Evolutionary conservation across 371 early-diverging fungal species (phyloP), one percentile per base, ranked within the genome.

Genomic region (Circinella minor): DNA sequence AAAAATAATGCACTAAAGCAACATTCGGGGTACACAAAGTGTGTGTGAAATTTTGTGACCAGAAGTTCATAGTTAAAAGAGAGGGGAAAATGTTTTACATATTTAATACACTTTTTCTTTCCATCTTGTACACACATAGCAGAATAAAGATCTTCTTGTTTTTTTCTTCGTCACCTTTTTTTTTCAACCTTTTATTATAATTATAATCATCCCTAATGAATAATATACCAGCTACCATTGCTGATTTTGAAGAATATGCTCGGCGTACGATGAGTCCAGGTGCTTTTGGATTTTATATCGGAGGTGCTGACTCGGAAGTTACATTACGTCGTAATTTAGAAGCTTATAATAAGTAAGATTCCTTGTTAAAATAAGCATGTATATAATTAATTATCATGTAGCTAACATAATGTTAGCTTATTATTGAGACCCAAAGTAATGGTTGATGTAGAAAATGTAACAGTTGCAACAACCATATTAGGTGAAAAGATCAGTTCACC

Each of bases 361-460:
- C 6, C 9, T 43, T 6, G 11, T 43, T 9, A 43, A 9, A 39
- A 9, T 43, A 6, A 9, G 11, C 54, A 6, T 15, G 20, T 54
- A 54, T n/a, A 13, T 54, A 13, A 13, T 18, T 15, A 54, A 0
- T 0, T 54, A n/a, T 13, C 2, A 54, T 18, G 15, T 54, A 54
- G 0, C 54, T 15, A 54, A 13, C 54, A n/a, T 4, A 8, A 54
- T 15, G 1, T 11, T 54, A 74, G 74, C 18, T 55, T 77, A 18
- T 59, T 77, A 27, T 65, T 77, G 18, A 60, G 74, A 34, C 77
- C 77, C 20, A 67, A 69, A 47, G 65, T 77, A 15, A 69, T 77
- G 6, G 69, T 77, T 14, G 71, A 77, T 65, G 77, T 77, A 9
- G 67, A 70, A 20, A 67, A 71, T 3, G 74, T 77, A 6, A 59